Conservation (phyloP, 148 eudicot species). For the Suaeda aralocaspica region DNA sequence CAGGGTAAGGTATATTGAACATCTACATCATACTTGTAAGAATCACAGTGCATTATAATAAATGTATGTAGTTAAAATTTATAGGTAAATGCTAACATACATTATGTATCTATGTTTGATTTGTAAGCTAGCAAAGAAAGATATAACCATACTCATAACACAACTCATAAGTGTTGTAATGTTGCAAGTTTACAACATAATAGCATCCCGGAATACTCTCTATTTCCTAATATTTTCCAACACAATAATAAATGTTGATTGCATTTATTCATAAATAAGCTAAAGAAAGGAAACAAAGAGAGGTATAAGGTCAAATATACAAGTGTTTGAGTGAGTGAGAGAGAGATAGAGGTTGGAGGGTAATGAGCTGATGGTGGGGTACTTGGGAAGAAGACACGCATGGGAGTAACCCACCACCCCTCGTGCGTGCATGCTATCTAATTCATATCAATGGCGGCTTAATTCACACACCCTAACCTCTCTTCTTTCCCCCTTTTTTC, state of each 20-base stretch:
- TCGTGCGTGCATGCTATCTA: slow-evolving; percentile 47
- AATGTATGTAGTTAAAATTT: neutral
- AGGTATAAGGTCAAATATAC: slow-evolving; percentile 21
- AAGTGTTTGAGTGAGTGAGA: slow-evolving; percentile 22
- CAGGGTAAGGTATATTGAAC: too few relatives aligned
- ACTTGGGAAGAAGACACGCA: slow-evolving; percentile 34
- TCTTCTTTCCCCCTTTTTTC: slow-evolving; percentile 6
- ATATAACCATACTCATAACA: too few relatives aligned
- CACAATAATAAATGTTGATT: too few relatives aligned
- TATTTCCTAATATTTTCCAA: too few relatives aligned
- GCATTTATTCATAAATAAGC: too few relatives aligned
- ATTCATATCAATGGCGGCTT: slow-evolving; percentile 36
- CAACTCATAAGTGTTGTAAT: too few relatives aligned
- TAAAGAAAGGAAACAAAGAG: slow-evolving; percentile 17
- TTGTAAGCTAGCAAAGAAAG: too few relatives aligned
- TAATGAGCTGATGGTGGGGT: slow-evolving; percentile 20
- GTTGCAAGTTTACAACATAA: too few relatives aligned
- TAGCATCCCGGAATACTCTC: too few relatives aligned
- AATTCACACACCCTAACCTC: slow-evolving; percentile 13
- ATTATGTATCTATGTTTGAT: too few relatives aligned
- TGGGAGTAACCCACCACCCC: slow-evolving; percentile 43
- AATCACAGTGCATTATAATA: slow-evolving; percentile 7
- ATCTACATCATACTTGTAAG: too few relatives aligned
- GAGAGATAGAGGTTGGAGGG: slow-evolving; percentile 1
- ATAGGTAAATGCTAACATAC: too few relatives aligned